A percentile compares a stretch with the other conserved stretches of the same genome.
Conservation (phyloP, 176 grass and related monocot genomes). For the Pontederia crassipes region DNA sequence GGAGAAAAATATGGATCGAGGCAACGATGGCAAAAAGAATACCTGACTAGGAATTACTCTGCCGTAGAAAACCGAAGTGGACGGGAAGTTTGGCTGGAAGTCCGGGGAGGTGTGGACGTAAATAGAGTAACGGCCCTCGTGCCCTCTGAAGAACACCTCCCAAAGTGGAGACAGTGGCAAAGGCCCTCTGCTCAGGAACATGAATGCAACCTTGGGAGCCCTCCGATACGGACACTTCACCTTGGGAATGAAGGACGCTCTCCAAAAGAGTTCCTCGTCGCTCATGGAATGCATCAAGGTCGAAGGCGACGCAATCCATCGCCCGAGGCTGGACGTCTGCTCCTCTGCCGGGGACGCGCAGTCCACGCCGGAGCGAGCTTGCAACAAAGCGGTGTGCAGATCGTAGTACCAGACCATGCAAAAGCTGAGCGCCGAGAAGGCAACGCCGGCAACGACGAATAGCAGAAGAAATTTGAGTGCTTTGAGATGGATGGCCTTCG, state of each 20-base stretch:
- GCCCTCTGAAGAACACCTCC: conserved; percentile 69
- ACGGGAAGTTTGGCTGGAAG: conserved; percentile 59
- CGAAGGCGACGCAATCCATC: conserved; percentile 45
- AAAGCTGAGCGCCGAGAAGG: conserved; percentile 57
- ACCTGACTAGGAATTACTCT: conserved; percentile 89
- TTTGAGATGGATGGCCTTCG: too few relatives aligned
- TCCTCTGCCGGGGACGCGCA: conserved; percentile 13
- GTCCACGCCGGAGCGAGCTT: background rate
- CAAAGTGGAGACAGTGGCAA: conserved; percentile 72
- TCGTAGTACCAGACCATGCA: conserved; percentile 59
- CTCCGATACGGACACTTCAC: conserved; percentile 65
- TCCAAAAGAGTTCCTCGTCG: conserved; percentile 89
- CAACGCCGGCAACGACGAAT: conserved; percentile 56
- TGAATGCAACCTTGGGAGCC: conserved; percentile 73
- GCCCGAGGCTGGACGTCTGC: conserved; percentile 25
- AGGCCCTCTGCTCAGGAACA: conserved; percentile 90
- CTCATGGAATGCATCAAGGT: conserved; percentile 51
- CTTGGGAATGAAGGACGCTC: conserved; percentile 59
- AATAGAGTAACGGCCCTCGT: conserved; percentile 72
- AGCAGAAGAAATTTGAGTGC: conserved; percentile 52
- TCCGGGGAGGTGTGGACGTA: conserved; percentile 72
- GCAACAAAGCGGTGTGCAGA: conserved; percentile 30
- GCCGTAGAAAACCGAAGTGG: conserved; percentile 57
- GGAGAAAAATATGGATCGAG: background rate
- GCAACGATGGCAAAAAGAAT: conserved; percentile 6